A percentile compares a stretch with the other conserved stretches of the same genome.
Evolutionary conservation across 495 filamentous ascomycete species (phyloP).

Genomic region (Lindgomyces ingoldianus): DNA sequence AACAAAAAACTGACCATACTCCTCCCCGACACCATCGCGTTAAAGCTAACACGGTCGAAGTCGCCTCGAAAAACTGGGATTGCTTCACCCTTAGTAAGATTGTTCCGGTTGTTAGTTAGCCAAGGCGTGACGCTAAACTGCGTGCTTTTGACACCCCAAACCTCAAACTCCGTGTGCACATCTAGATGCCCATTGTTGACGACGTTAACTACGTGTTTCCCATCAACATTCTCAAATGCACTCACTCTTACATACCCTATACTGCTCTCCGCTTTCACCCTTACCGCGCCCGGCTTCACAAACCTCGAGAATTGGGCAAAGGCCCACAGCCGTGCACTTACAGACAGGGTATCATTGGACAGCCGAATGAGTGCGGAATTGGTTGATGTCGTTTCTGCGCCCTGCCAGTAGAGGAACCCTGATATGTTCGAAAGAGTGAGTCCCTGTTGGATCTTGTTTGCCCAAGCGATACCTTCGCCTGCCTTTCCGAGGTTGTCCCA

Average conservation of each 20-base stretch:
- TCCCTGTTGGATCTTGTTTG: constrained; percentile 52
- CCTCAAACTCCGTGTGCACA: not conserved
- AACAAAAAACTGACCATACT: too few relatives aligned
- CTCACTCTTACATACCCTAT: constrained; percentile 45
- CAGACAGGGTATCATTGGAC: constrained; percentile 48
- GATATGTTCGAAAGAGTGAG: constrained; percentile 50
- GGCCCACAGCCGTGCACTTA: constrained; percentile 54
- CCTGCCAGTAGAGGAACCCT: constrained; percentile 58
- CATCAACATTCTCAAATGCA: constrained; percentile 54
- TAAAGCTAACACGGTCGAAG: too few relatives aligned
- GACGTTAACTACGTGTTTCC: constrained; percentile 49
- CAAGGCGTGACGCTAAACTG: not conserved
- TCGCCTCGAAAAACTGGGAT: too few relatives aligned
- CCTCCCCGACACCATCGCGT: too few relatives aligned
- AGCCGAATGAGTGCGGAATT: constrained; percentile 39
- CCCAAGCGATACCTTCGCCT: constrained; percentile 60
- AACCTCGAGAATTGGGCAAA: constrained; percentile 52
- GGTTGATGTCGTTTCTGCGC: constrained; percentile 40
- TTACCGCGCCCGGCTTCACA: constrained; percentile 52
- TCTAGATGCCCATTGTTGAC: constrained; percentile 48
- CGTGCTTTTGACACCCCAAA: not conserved
- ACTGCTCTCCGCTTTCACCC: constrained; percentile 46
- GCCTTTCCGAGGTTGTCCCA: constrained; percentile 53
- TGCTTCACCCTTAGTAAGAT: constrained; percentile 10
- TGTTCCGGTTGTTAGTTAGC: constrained; percentile 16